Conservation (phyloP, 805 yeast genomes). For the Saccharomyces jurei region DNA sequence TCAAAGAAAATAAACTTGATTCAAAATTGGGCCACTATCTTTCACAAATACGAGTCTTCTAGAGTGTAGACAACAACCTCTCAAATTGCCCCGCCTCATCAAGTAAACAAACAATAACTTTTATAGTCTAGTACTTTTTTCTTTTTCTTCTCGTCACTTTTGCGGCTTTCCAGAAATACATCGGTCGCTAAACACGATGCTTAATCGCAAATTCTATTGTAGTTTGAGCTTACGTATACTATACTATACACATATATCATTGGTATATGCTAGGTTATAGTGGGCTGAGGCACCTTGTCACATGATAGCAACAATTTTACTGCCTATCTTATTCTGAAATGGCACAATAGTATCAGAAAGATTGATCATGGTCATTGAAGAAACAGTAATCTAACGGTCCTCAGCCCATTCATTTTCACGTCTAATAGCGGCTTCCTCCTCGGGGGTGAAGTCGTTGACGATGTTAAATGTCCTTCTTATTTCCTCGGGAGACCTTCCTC, state of each 20-base stretch:
- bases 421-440: slow-evolving; percentile 80
- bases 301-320: neutral
- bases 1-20: neutral
- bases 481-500: slow-evolving; percentile 73
- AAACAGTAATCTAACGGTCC: slow-evolving; percentile 43
- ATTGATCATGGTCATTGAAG: neutral
- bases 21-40: neutral
- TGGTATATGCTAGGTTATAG: neutral
- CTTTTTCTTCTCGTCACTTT: neutral
- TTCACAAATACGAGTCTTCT: neutral
- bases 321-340: neutral
- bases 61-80: neutral
- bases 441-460: slow-evolving; percentile 76
- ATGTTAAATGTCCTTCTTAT: slow-evolving; percentile 73
- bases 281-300: neutral
- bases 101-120: neutral
- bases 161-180: neutral
- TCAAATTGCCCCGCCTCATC: neutral
- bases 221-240: neutral
- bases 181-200: neutral
- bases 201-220: neutral
- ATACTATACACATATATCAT: neutral
- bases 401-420: slow-evolving; percentile 91
- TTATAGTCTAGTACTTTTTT: neutral
- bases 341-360: neutral